Base-by-base conservation (phyloP, 2,329 filamentous ascomycete species). In the Mycosphaerella sp. region DNA sequence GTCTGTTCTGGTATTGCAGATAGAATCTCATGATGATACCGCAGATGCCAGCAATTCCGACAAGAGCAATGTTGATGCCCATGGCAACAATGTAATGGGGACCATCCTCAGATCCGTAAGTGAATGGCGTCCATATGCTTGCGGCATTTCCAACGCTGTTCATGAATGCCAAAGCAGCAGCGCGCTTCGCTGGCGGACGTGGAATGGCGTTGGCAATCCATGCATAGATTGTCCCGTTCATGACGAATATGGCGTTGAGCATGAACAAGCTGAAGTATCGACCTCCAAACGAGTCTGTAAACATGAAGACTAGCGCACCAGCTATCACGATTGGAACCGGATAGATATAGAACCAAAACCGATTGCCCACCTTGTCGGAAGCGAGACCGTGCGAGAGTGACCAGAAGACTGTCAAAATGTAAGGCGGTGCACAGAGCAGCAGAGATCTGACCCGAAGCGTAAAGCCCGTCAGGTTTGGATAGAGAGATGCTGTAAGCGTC, bases 121-220 rank as follows among this genome's bases (percentile, higher is more conserved):
- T 73, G 57, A 70, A 73, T 0, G 72, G 71, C 7, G 72, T 73
- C 67, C 66, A 90, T 59, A 91, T 90, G 45, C 78, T 82, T 41
- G 80, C 81, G 9, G 78, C 76, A 66, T 91, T 89, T 14, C 79
- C 81, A 8, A 88, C 76, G 2, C 84, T 83, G 65, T 92, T 92
- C 70, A 91, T 88, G 57, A 85, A 83, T 1, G 86, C 87, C 4
- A 92, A 69, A 0, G 85, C 86, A 0, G 85, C 81, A 2, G 83
- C 83, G 56, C 86, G 80, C 73, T 91, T 91, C 2, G 86, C 83
- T 0, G 86, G 85, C 3, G 88, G 87, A 4, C 87, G 80, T 0
- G 87, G 86, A 48, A 92, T 77, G 1, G 83, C 85, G 66, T 86
- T 88, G 45, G 80, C 82, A 59, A 91, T 89, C 87, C 87, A 93